Percentiles rank a stretch among this genome's conserved stretches.
These are phyloP conservation scores for Elaeagnus macrophylla DNA, from an alignment of 306 rosid species.

Conservation along the genomic window DNA sequence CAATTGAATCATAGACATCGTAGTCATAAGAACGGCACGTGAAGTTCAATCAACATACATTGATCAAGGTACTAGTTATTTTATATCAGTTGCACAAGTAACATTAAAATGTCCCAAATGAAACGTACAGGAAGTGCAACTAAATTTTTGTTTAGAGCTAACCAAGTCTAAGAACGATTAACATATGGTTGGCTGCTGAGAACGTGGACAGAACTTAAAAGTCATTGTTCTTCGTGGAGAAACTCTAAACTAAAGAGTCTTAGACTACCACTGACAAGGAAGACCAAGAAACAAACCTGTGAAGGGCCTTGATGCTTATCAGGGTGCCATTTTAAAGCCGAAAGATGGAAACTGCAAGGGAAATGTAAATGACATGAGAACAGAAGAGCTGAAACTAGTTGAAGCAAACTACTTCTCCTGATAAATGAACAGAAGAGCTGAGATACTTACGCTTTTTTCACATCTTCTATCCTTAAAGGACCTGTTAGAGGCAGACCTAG, in stretches of 20 bases:
- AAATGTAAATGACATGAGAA: background rate
- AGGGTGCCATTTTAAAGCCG: slow-evolving; percentile 95
- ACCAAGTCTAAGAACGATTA: no score
- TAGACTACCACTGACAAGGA: background rate
- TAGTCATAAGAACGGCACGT: no score
- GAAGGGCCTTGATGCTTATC: slow-evolving; percentile 84
- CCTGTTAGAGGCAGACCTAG: slow-evolving; percentile 79
- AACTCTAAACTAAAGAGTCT: background rate
- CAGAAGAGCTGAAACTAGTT: slow-evolving; percentile 1
- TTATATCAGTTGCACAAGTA: no score
- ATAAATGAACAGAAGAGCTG: background rate
- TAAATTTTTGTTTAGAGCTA: no score
- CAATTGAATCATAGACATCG: no score
- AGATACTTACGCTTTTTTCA: slow-evolving; percentile 75
- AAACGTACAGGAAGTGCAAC: no score
- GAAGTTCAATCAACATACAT: no score
- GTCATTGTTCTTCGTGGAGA: background rate
- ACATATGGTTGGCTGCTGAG: no score
- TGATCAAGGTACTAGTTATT: no score
- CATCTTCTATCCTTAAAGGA: slow-evolving; percentile 74
- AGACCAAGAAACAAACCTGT: slow-evolving; percentile 47
- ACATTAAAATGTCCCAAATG: no score
- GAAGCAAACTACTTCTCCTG: background rate
- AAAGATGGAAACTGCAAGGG: slow-evolving; percentile 55
- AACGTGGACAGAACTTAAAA: background rate